These are phyloP conservation scores for Claviceps pazoutovae DNA, from an alignment of 2,329 filamentous ascomycete genomes.

Conservation along the genomic window DNA sequence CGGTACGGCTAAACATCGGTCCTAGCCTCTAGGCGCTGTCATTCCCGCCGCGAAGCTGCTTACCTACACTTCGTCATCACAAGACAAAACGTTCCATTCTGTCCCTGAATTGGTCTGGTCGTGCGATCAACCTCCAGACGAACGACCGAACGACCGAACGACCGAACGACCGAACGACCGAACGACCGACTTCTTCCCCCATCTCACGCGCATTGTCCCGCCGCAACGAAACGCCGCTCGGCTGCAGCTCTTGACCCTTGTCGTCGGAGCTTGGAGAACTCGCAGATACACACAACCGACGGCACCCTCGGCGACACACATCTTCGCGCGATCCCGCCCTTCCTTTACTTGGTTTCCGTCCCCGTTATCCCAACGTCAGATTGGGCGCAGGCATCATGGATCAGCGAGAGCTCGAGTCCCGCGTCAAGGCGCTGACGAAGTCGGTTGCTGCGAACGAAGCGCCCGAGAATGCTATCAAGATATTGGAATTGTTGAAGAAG, in stretches of 20 bases:
- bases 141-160: not conserved
- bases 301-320: not conserved
- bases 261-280: not conserved
- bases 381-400: constrained; percentile 41
- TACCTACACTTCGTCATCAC: not conserved
- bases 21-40: not conserved
- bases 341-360: not conserved
- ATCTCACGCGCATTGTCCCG: not conserved
- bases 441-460: constrained; percentile 64
- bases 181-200: not conserved
- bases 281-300: not conserved
- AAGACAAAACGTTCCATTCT: not conserved
- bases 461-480: constrained; percentile 51
- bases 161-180: not conserved
- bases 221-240: not conserved
- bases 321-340: not conserved
- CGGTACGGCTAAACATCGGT: not conserved
- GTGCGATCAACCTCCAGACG: not conserved
- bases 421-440: constrained; percentile 68
- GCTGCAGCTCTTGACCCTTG: not conserved
- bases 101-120: not conserved
- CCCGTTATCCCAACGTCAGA: not conserved
- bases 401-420: constrained; percentile 63
- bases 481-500: constrained; percentile 68
- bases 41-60: not conserved